phyloP scores from a whole-genome alignment of 108 stramenopile genomes.

The Cyclotella cryptica region DNA sequence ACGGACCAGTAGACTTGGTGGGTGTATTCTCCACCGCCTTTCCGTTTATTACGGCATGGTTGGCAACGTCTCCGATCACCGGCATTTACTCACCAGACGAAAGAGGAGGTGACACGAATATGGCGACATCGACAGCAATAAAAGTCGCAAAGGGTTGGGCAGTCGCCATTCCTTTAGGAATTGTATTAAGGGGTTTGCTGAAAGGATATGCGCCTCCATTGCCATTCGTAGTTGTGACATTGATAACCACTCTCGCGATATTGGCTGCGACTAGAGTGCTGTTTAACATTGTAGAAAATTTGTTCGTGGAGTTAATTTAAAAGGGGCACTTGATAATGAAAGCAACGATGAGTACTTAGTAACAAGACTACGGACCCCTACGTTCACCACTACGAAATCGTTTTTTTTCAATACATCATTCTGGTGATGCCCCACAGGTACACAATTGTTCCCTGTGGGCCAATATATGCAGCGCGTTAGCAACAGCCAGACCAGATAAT shows the following conservation, averaged over 20 bases:
- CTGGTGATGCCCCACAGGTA: slow-evolving; percentile 35
- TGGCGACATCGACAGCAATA: slow-evolving; percentile 20
- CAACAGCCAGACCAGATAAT: slow-evolving; percentile 50
- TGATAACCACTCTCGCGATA: slow-evolving; percentile 71
- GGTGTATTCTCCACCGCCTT: slow-evolving; percentile 56
- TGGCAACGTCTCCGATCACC: slow-evolving; percentile 55
- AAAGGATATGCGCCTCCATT: slow-evolving; percentile 76
- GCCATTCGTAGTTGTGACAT: slow-evolving; percentile 69
- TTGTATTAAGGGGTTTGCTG: slow-evolving; percentile 59
- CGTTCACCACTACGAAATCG: no score
- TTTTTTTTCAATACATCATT: slow-evolving; percentile 3
- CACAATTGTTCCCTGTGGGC: slow-evolving; percentile 55
- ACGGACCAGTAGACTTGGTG: slow-evolving; percentile 51
- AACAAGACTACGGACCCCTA: not conserved
- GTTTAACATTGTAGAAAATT: slow-evolving; percentile 46
- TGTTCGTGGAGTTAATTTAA: slow-evolving; percentile 57
- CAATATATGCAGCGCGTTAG: slow-evolving; percentile 57
- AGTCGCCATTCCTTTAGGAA: slow-evolving; percentile 67
- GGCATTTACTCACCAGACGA: slow-evolving; percentile 59
- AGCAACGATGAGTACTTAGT: not conserved
- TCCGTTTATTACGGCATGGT: slow-evolving; percentile 64
- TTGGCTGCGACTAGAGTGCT: slow-evolving; percentile 44
- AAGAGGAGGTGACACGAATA: slow-evolving; percentile 19
- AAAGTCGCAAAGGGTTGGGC: slow-evolving; percentile 66
- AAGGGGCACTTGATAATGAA: not conserved